phyloP scores from a whole-genome alignment of 2,329 filamentous ascomycete species.

The Ophiostoma sp. region DNA sequence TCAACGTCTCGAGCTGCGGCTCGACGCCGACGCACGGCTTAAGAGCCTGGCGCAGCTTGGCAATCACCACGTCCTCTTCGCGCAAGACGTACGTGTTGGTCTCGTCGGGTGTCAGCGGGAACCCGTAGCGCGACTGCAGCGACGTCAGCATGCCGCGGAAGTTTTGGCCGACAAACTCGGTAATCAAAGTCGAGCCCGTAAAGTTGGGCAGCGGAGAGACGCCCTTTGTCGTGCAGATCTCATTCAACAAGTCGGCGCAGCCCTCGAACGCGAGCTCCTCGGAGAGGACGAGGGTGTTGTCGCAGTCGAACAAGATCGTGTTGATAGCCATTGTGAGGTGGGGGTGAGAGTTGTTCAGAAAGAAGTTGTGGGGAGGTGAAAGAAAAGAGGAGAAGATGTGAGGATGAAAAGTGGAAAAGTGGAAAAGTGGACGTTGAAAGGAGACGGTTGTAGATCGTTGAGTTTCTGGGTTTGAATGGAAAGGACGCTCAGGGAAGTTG shows the following conservation, averaged over 20 bases:
- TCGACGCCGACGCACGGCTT: slow-evolving; percentile 69
- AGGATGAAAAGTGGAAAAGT: neutral
- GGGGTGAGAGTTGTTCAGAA: neutral
- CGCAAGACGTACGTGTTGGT: slow-evolving; percentile 70
- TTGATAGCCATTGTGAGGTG: slow-evolving; percentile 50
- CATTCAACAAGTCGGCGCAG: slow-evolving; percentile 84
- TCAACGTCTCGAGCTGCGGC: slow-evolving; percentile 65
- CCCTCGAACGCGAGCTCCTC: slow-evolving; percentile 90
- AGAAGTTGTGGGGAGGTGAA: neutral
- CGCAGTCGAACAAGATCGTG: slow-evolving; percentile 72
- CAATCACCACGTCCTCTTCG: slow-evolving; percentile 82
- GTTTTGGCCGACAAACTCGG: slow-evolving; percentile 89
- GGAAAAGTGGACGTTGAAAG: neutral
- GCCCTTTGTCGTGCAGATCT: slow-evolving; percentile 71
- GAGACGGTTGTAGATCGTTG: neutral
- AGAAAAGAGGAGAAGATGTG: neutral
- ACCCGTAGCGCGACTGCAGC: slow-evolving; percentile 73
- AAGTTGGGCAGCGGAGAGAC: slow-evolving; percentile 58
- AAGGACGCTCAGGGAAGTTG: neutral
- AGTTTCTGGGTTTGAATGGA: neutral
- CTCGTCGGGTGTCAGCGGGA: slow-evolving; percentile 67
- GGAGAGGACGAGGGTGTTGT: slow-evolving; percentile 93
- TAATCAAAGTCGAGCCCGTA: slow-evolving; percentile 74
- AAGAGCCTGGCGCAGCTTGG: slow-evolving; percentile 69
- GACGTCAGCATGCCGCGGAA: slow-evolving; percentile 87